These are phyloP conservation scores for Cytidiella melzeri DNA, from an alignment of 768 basidiomycete species.

Conservation along the genomic window DNA sequence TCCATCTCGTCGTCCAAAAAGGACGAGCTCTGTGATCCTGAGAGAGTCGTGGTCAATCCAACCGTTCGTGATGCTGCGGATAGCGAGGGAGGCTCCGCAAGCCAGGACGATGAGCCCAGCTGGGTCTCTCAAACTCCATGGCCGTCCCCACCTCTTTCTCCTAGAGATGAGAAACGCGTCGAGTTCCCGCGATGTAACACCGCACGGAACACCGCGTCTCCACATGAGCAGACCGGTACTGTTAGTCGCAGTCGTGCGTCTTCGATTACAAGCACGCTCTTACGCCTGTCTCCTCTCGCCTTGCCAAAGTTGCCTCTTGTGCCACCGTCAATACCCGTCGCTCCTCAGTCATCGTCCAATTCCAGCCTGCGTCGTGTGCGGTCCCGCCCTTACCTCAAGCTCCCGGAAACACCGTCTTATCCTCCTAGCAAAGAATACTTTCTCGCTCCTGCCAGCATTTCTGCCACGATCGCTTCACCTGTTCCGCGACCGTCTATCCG, in stretches of 20 bases:
- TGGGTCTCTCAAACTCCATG: conserved; percentile 38
- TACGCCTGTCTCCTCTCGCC: neutral
- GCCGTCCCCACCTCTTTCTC: conserved; percentile 16
- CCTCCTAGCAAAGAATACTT: conserved; percentile 10
- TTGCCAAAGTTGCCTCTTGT: neutral
- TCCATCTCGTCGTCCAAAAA: conserved; percentile 35
- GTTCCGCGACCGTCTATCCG: conserved; percentile 46
- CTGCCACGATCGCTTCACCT: conserved; percentile 27
- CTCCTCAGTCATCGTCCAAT: neutral
- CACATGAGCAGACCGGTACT: neutral
- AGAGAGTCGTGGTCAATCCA: conserved; percentile 12
- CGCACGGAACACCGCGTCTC: conserved; percentile 2
- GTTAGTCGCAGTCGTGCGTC: conserved; percentile 7
- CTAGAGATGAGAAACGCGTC: conserved; percentile 16
- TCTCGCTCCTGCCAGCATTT: conserved; percentile 26
- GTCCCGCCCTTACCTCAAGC: conserved; percentile 7
- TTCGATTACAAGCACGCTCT: conserved; percentile 3
- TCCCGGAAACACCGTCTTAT: neutral
- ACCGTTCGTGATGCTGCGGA: conserved; percentile 19
- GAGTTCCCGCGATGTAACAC: neutral
- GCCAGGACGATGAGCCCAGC: conserved; percentile 37
- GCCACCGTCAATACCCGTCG: neutral
- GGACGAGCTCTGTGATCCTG: conserved; percentile 19
- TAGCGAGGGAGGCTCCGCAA: conserved; percentile 23
- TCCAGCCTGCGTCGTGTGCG: conserved; percentile 6